Base-by-base conservation (phyloP, 1,139 yeast genomes). In the Magnusiomyces paraingens region DNA sequence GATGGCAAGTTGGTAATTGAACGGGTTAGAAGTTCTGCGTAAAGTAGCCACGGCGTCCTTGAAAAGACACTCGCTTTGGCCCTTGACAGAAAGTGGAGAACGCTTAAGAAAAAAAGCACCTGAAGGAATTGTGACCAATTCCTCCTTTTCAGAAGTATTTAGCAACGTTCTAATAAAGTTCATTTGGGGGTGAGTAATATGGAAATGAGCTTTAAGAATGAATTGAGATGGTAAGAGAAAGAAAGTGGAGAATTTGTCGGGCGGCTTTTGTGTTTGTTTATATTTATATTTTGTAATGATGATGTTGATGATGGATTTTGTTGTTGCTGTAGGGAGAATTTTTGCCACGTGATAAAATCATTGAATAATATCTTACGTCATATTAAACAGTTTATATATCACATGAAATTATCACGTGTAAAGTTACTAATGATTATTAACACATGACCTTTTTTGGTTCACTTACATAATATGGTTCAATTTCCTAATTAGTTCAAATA, bases 71-170 rank as follows among this genome's bases (percentile, higher is more conserved):
- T 55, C 56, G 15, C 52, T 47, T 20, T 43, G 50, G n/a, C 54
- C 55, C 32, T 51, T 52, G 12, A 53, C 42, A 35, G 47, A 44
- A 18, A 29, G 44, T 8, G 55, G 55, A 26, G 52, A 36, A 68
- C 93, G 97, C 46, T 83, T 75, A 32, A 83, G 90, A 64, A 77
- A 86, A 53, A 93, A 76, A 68, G 83, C 85, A 6, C 98, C 99
- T 1, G 85, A 79, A 1, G 96, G 89, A 51, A 93, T 77, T 64
- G 80, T 77, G 14, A 83, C 82, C 48, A 88, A 71, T 61, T 85
- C 95, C 63, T 84, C 88, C 48, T 82, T 79, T 44, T 83, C 73
- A 17, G 78, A 74, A 5, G 81, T 71, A 2, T 84, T 83, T 66
- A 90, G 76, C 61, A 90, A 76, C 66, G 82, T 82, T 64, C 83